These are phyloP conservation scores for Starmerella lactis-condensi DNA, from an alignment of 805 yeast genomes.

Conservation along the genomic window DNA sequence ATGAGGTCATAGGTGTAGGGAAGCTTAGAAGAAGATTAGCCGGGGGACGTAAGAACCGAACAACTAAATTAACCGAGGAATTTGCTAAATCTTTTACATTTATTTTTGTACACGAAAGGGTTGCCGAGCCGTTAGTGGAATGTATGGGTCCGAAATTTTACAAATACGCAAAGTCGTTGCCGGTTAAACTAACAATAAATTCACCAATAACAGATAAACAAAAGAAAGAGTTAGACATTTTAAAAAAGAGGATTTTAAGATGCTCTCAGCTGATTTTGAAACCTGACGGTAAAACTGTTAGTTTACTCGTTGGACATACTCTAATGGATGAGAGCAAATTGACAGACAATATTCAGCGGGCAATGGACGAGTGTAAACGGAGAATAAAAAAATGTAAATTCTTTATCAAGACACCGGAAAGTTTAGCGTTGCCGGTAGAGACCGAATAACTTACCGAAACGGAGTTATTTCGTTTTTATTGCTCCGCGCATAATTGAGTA, in stretches of 20 bases:
- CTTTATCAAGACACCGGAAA: constrained; percentile 17
- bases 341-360: constrained; percentile 13
- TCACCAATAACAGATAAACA: constrained; percentile 2
- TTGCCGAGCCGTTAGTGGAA: constrained; percentile 13
- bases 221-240: constrained; percentile 3
- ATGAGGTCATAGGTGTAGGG: constrained; percentile 18
- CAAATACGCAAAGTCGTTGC: constrained; percentile 14
- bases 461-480: too few relatives aligned
- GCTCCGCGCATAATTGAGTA: too few relatives aligned
- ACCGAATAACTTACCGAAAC: too few relatives aligned
- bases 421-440: constrained; percentile 9
- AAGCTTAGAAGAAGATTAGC: constrained; percentile 16
- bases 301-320: constrained; percentile 16
- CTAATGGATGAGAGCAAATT: constrained; percentile 15
- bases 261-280: constrained; percentile 15
- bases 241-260: constrained; percentile 4
- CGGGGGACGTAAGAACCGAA: constrained; percentile 7
- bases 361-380: constrained; percentile 3
- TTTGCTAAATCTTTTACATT: constrained; percentile 14
- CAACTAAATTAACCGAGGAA: constrained; percentile 12
- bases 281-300: constrained; percentile 8
- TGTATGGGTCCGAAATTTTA: constrained; percentile 15
- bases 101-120: constrained; percentile 16
- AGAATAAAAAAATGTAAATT: constrained; percentile 11
- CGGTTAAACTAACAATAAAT: constrained; percentile 9